Percentiles rank a stretch among this genome's conserved stretches.
These are phyloP conservation scores for Penicillium sp. DNA, from an alignment of 2,329 filamentous ascomycete species.

Conservation along the genomic window DNA sequence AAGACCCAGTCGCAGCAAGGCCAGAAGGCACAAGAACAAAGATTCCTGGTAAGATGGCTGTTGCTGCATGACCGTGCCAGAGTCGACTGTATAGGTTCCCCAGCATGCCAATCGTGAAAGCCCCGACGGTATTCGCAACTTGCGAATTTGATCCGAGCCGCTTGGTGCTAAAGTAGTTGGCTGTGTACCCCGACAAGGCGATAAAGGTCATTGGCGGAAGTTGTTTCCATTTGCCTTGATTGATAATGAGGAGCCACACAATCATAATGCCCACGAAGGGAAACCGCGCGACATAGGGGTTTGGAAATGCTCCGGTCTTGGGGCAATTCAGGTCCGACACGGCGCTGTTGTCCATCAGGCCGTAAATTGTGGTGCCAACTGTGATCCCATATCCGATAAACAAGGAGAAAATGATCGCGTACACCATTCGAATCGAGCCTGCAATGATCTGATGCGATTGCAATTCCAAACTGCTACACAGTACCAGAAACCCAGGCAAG, in stretches of 20 bases:
- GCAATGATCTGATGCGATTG: slow-evolving; percentile 67
- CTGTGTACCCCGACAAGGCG: slow-evolving; percentile 68
- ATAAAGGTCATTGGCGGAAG: slow-evolving; percentile 73
- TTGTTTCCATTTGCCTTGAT: slow-evolving; percentile 78
- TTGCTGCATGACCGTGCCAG: slow-evolving; percentile 74
- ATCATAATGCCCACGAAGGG: slow-evolving; percentile 72
- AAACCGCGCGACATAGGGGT: slow-evolving; percentile 55
- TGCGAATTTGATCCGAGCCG: slow-evolving; percentile 70
- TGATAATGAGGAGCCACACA: slow-evolving; percentile 71
- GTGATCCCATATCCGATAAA: slow-evolving; percentile 71
- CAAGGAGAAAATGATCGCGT: slow-evolving; percentile 65
- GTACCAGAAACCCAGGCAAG: slow-evolving; percentile 64
- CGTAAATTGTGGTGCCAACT: slow-evolving; percentile 62
- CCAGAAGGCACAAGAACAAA: slow-evolving; percentile 66
- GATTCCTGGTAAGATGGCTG: slow-evolving; percentile 81
- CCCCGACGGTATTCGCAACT: slow-evolving; percentile 73
- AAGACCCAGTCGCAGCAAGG: slow-evolving; percentile 56
- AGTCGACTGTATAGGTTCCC: slow-evolving; percentile 74
- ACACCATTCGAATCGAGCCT: slow-evolving; percentile 51
- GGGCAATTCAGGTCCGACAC: slow-evolving; percentile 49
- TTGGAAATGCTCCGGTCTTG: slow-evolving; percentile 31
- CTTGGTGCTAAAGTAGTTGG: slow-evolving; percentile 42
- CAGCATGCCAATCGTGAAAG: slow-evolving; percentile 70
- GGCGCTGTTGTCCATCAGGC: slow-evolving; percentile 56
- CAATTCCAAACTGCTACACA: slow-evolving; percentile 61